A percentile compares a stretch with the other conserved stretches of the same genome.
Conservation (phyloP, 768 basidiomycete genomes). For the Lentinula aciculospora region DNA sequence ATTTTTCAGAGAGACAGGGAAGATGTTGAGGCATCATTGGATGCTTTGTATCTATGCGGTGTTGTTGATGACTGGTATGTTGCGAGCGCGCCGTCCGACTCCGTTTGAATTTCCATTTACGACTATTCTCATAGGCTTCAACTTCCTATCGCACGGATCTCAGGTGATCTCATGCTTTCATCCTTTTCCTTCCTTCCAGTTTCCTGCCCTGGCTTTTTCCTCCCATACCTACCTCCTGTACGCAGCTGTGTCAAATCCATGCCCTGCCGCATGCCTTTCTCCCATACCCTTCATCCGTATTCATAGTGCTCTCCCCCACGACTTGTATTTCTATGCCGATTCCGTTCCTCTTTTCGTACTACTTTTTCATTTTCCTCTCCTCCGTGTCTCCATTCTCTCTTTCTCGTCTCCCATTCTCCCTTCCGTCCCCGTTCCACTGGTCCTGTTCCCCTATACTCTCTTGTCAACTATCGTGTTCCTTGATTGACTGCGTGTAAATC, state of each 20-base stretch:
- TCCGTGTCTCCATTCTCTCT: background rate
- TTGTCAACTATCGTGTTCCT: too few relatives aligned
- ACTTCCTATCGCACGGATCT: conserved; percentile 75
- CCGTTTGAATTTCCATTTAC: background rate
- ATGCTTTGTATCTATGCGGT: conserved; percentile 77
- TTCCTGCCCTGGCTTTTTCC: background rate
- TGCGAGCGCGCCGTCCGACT: background rate
- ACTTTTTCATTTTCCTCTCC: too few relatives aligned
- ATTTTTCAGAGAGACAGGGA: conserved; percentile 68
- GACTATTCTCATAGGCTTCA: conserved; percentile 46
- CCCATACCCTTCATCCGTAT: background rate
- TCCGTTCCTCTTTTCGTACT: background rate
- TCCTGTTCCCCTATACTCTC: too few relatives aligned
- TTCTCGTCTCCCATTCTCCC: background rate
- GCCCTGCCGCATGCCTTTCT: background rate
- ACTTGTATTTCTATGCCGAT: background rate
- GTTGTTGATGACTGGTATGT: conserved; percentile 64
- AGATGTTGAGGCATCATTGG: conserved; percentile 84
- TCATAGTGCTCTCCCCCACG: background rate
- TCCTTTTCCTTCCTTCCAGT: background rate
- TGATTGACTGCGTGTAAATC: too few relatives aligned
- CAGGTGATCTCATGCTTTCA: conserved; percentile 28
- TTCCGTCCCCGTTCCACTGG: too few relatives aligned
- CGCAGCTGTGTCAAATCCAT: too few relatives aligned
- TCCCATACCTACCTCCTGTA: background rate